Evolutionary conservation across 495 filamentous ascomycete genomes (phyloP).

Genomic region (Neurospora sublineolata): DNA sequence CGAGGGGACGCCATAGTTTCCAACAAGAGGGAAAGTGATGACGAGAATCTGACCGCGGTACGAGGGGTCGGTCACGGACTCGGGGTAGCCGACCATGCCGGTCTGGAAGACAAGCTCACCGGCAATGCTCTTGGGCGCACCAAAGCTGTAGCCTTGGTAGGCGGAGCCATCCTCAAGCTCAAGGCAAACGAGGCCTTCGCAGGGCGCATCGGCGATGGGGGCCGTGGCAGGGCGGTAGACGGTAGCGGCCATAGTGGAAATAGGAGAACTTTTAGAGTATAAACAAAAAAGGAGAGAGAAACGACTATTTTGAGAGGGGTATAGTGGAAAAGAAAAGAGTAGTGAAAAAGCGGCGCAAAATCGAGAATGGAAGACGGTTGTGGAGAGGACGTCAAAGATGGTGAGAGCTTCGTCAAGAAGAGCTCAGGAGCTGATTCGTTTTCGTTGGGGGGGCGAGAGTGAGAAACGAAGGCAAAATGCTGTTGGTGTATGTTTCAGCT

Average conservation of each 20-base stretch:
- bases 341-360: background rate
- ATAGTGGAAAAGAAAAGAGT: background rate
- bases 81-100: slow-evolving; percentile 97
- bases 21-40: slow-evolving; percentile 97
- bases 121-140: slow-evolving; percentile 78
- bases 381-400: background rate
- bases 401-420: slow-evolving; percentile 5
- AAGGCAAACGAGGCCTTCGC: slow-evolving; percentile 57
- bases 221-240: slow-evolving; percentile 47
- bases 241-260: slow-evolving; percentile 27
- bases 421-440: slow-evolving; percentile 1
- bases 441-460: background rate
- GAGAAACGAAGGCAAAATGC: background rate
- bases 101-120: slow-evolving; percentile 99
- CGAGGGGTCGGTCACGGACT: slow-evolving; percentile 96
- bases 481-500: background rate
- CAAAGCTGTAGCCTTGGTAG: slow-evolving; percentile 91
- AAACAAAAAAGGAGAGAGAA: background rate
- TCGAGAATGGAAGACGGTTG: slow-evolving; percentile 1
- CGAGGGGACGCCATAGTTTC: slow-evolving; percentile 94
- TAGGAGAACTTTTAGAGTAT: background rate
- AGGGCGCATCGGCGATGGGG: slow-evolving; percentile 31
- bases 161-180: slow-evolving; percentile 82
- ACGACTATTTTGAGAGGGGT: background rate
- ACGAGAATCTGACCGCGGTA: slow-evolving; percentile 98